Conservation (phyloP, 768 basidiomycete species). For the Phanerodontia chrysosporium region DNA sequence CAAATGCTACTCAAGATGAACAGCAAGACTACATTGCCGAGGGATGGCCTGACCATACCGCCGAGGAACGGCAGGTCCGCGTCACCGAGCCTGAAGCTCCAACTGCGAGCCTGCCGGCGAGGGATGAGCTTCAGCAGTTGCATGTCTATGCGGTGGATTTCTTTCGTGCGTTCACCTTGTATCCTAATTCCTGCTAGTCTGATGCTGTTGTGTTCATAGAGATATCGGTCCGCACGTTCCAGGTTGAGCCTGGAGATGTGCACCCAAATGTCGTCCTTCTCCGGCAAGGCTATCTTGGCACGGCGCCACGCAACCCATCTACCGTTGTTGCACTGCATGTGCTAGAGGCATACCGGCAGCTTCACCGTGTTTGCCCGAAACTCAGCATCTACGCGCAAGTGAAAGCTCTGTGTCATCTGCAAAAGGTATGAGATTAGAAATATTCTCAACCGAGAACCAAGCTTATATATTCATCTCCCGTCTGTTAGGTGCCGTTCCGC, state of each 20-base stretch:
- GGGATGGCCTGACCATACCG: too few species aligned
- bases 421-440: slow-evolving; percentile 11
- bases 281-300: slow-evolving; percentile 20
- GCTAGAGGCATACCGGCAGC: slow-evolving; percentile 23
- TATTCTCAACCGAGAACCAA: background rate
- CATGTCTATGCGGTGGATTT: background rate
- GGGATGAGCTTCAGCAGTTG: too few species aligned
- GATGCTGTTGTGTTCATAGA: background rate
- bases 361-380: slow-evolving; percentile 21
- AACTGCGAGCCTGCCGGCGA: too few species aligned
- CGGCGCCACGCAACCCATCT: slow-evolving; percentile 14
- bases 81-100: too few species aligned
- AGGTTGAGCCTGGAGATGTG: background rate
- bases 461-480: background rate
- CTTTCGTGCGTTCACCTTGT: slow-evolving; percentile 3
- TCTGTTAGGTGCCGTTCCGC: background rate
- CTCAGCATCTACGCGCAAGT: slow-evolving; percentile 21
- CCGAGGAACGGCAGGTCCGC: too few species aligned
- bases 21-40: too few species aligned
- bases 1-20: too few species aligned
- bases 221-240: background rate
- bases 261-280: slow-evolving; percentile 18
- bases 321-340: slow-evolving; percentile 17
- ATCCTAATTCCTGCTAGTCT: background rate
- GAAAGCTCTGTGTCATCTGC: slow-evolving; percentile 16